Conservation (phyloP, 768 basidiomycete species). For the Pilatotrama ljubarskyi region DNA sequence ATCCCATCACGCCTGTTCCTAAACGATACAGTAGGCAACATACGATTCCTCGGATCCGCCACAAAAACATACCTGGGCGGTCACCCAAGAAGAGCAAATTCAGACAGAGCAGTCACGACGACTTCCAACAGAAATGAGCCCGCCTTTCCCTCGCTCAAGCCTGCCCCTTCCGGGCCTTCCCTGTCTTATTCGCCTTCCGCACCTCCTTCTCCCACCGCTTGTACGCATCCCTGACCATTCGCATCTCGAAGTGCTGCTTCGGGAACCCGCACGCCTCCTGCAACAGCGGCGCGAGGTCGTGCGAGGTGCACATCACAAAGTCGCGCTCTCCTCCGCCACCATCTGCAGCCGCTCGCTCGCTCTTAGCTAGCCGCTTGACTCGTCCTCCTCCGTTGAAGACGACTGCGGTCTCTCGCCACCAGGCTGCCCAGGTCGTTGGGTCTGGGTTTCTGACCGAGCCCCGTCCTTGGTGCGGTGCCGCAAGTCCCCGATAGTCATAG, state of each 20-base stretch:
- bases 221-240: not conserved
- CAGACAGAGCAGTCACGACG: too few relatives aligned
- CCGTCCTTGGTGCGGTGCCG: not conserved
- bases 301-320: slow-evolving; percentile 8
- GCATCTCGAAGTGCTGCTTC: not conserved
- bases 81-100: too few relatives aligned
- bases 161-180: not conserved
- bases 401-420: too few relatives aligned
- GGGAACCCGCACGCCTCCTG: not conserved
- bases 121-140: too few relatives aligned
- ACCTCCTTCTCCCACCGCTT: slow-evolving; percentile 6
- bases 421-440: too few relatives aligned
- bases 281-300: slow-evolving; percentile 3
- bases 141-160: not conserved
- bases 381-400: not conserved
- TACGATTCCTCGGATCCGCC: too few relatives aligned
- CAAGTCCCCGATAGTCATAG: not conserved
- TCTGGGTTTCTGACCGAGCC: too few relatives aligned
- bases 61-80: too few relatives aligned
- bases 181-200: not conserved
- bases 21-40: too few relatives aligned
- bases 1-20: too few relatives aligned
- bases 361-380: not conserved
- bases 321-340: not conserved
- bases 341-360: not conserved